Base-by-base conservation (phyloP, 768 basidiomycete genomes). In the Phanerochaete sordida region DNA sequence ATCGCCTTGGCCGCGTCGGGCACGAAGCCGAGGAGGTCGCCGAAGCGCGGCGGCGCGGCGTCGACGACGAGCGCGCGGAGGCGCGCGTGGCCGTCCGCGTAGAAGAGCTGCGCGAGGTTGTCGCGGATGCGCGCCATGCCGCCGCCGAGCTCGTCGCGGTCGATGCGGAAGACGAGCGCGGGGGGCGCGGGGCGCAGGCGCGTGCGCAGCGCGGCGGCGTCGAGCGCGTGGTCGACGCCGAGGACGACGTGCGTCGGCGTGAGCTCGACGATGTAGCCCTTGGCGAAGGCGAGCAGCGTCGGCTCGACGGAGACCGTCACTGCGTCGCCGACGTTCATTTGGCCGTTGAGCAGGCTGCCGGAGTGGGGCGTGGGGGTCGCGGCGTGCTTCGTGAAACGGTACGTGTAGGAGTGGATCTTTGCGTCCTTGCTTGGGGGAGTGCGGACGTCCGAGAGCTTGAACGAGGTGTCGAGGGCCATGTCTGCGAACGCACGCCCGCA, bases 41-140 rank as follows among this genome's bases (percentile, higher is more conserved):
- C 76, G 68, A 97, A 98, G 12, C 65, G 66, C 0, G 96, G 96
- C 13, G 73, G 64, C 24, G 78, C 78, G 35, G 96, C 80, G 70
- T 98, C 92, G 5, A 99, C 97, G 24, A 98, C 79, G 31, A 96
- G 80, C 57, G 82, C 75, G 4, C 93, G 77, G 19, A 88, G 81
- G 44, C 79, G 79, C 23, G 76, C 69, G 63, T 96, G 91, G 2
- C 88, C 90, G 16, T 87, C 82, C 0, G 81, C 84, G 67, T 92
- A 93, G 74, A 98, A 98, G 11, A 98, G 68, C 57, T 88, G 87
- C 0, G 95, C 89, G 46, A 98, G 85, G 66, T 97, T 98, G 64
- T 93, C 87, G 9, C 97, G 82, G 69, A 99, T 87, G 21, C 93
- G 83, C 44, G 86, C 85, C 85, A 98, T 89, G 1, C 95, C 93